phyloP scores from a whole-genome alignment of 2,329 filamentous ascomycete genomes.

The Rutstroemia sp. region DNA sequence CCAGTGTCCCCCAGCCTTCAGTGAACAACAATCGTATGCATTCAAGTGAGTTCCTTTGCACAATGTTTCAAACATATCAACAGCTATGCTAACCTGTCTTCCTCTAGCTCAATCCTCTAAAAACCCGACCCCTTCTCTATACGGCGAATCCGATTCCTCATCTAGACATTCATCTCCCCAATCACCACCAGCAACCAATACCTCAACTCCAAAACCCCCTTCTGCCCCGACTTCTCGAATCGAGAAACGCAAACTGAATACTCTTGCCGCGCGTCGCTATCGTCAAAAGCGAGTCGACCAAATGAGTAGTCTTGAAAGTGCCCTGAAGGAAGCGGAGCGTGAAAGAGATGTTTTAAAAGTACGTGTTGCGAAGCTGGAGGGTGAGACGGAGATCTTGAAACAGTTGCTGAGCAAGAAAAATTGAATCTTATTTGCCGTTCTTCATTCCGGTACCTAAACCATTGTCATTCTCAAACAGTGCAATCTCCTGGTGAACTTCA shows the following conservation, averaged over 20 bases:
- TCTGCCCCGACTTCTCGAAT: slow-evolving; percentile 11
- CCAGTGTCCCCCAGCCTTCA: slow-evolving; percentile 4
- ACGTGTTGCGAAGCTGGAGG: slow-evolving; percentile 55
- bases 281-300: slow-evolving; percentile 64
- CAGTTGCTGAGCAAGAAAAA: slow-evolving; percentile 33
- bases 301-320: slow-evolving; percentile 52
- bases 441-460: not conserved
- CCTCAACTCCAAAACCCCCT: slow-evolving; percentile 4
- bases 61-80: not conserved
- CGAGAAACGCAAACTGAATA: slow-evolving; percentile 59
- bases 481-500: too few species aligned
- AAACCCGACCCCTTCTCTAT: not conserved
- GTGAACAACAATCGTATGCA: slow-evolving; percentile 1
- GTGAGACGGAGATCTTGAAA: slow-evolving; percentile 54
- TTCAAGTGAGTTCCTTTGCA: not conserved
- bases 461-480: too few species aligned
- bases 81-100: not conserved
- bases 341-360: slow-evolving; percentile 59
- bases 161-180: slow-evolving; percentile 1
- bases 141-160: not conserved
- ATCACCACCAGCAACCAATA: not conserved
- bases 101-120: not conserved
- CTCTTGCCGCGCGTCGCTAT: slow-evolving; percentile 63
- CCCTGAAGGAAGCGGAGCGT: slow-evolving; percentile 48
- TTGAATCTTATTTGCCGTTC: slow-evolving; percentile 1